A percentile compares a stretch with the other conserved stretches of the same genome.
phyloP scores from a whole-genome alignment of 1,139 yeast genomes.

The Candida buenavistaensis region DNA sequence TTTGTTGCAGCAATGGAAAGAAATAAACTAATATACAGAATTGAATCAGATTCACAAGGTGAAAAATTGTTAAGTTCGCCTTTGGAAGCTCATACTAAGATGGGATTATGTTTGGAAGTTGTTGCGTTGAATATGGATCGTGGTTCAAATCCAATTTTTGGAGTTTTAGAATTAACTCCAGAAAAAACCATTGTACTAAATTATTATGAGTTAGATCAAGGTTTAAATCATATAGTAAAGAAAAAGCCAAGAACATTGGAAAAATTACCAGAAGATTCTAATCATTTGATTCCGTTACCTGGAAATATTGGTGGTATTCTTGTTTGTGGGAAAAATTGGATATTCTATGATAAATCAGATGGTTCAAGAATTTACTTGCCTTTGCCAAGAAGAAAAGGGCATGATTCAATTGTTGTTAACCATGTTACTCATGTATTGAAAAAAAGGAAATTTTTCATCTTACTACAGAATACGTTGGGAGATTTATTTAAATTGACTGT shows the following conservation, averaged over 20 bases:
- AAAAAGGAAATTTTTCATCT: conserved; percentile 63
- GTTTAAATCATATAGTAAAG: conserved; percentile 72
- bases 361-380: conserved; percentile 24
- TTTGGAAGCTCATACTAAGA: conserved; percentile 59
- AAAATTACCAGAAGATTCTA: conserved; percentile 33
- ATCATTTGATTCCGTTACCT: conserved; percentile 35
- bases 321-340: conserved; percentile 35
- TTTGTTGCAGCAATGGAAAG: conserved; percentile 73
- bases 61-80: conserved; percentile 62
- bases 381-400: conserved; percentile 42
- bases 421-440: conserved; percentile 65
- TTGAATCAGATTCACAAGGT: conserved; percentile 34
- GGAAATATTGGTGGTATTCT: conserved; percentile 36
- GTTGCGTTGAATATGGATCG: conserved; percentile 71
- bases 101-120: conserved; percentile 53
- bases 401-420: conserved; percentile 44
- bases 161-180: conserved; percentile 61
- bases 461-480: conserved; percentile 71
- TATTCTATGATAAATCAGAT: conserved; percentile 25
- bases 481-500: conserved; percentile 74
- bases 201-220: conserved; percentile 82
- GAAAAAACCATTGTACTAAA: conserved; percentile 35
- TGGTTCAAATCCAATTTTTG: conserved; percentile 76
- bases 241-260: conserved; percentile 36
- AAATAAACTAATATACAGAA: conserved; percentile 61